These are phyloP conservation scores for Puccinia horiana DNA, from an alignment of 1,284 basidiomycete genomes.

Conservation along the genomic window DNA sequence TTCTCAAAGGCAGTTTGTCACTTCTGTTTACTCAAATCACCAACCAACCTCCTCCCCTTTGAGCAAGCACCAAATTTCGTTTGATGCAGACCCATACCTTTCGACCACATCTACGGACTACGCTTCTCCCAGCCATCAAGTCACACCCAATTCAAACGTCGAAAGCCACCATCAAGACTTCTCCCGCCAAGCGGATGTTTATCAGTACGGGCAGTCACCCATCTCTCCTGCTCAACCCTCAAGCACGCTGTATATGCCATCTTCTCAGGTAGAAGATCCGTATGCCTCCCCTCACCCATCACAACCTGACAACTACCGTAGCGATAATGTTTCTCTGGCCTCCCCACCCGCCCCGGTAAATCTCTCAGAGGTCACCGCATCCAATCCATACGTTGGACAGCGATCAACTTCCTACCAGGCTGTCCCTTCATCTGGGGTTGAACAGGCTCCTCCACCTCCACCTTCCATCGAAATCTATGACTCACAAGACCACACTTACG, in stretches of 20 bases:
- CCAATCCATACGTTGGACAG: slow-evolving; percentile 14
- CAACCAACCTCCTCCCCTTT: slow-evolving; percentile 17
- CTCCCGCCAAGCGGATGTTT: not conserved
- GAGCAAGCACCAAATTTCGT: not conserved
- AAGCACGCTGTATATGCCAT: slow-evolving; percentile 19
- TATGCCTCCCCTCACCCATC: not conserved
- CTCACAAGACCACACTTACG: not conserved
- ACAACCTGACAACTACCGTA: not conserved
- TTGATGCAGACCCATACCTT: slow-evolving; percentile 21
- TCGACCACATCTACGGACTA: not conserved
- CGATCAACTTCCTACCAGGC: not conserved
- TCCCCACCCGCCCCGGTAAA: slow-evolving; percentile 1
- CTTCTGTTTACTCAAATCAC: slow-evolving; percentile 17
- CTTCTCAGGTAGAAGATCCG: slow-evolving; percentile 29
- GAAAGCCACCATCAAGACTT: slow-evolving; percentile 1
- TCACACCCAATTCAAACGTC: not conserved
- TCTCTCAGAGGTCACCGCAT: not conserved
- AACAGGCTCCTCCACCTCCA: not conserved
- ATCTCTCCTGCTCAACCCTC: slow-evolving; percentile 4
- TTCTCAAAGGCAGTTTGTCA: slow-evolving; percentile 8
- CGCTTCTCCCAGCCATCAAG: not conserved
- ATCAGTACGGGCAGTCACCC: slow-evolving; percentile 1
- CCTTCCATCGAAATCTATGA: not conserved
- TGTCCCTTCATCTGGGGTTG: not conserved
- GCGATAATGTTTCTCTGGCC: not conserved